phyloP scores from a whole-genome alignment of 495 filamentous ascomycete species.

The Melanomma pulvis-pyrius region DNA sequence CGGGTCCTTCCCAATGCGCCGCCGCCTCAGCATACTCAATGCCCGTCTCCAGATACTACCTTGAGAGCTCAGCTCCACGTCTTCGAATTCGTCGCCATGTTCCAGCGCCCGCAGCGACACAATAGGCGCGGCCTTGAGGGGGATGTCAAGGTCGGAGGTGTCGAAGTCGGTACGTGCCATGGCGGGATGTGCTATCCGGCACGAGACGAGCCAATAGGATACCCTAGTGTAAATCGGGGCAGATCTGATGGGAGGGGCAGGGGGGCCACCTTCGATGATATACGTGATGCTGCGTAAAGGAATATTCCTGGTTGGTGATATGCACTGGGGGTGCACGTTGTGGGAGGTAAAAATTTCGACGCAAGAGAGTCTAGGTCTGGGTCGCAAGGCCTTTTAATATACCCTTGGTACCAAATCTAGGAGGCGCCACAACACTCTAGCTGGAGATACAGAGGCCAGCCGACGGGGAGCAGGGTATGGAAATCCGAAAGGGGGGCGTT shows the following conservation, averaged over 20 bases:
- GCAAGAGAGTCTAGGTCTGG: background rate
- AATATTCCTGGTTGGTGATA: too few species aligned
- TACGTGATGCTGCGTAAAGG: too few species aligned
- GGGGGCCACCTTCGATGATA: background rate
- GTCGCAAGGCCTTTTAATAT: background rate
- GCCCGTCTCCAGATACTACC: conserved; percentile 17
- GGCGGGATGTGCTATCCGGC: conserved; percentile 5
- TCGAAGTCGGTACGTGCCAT: conserved; percentile 24
- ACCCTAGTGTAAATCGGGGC: conserved; percentile 16
- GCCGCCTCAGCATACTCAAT: conserved; percentile 8
- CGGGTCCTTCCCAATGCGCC: conserved; percentile 25
- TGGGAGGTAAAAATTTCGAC: background rate
- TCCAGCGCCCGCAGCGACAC: conserved; percentile 31
- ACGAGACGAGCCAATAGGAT: background rate
- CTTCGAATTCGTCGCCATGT: conserved; percentile 22
- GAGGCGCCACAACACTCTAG: background rate
- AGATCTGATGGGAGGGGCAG: background rate
- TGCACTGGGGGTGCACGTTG: too few species aligned
- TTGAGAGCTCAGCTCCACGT: background rate
- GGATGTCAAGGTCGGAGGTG: conserved; percentile 18
- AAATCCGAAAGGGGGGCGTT: background rate
- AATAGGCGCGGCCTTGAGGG: conserved; percentile 25
- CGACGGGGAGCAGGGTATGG: background rate
- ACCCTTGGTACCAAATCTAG: background rate
- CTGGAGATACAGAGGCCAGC: background rate